Evolutionary conservation across 2,329 filamentous ascomycete species (phyloP).

Genomic region (Aspergillus fumigatus): DNA sequence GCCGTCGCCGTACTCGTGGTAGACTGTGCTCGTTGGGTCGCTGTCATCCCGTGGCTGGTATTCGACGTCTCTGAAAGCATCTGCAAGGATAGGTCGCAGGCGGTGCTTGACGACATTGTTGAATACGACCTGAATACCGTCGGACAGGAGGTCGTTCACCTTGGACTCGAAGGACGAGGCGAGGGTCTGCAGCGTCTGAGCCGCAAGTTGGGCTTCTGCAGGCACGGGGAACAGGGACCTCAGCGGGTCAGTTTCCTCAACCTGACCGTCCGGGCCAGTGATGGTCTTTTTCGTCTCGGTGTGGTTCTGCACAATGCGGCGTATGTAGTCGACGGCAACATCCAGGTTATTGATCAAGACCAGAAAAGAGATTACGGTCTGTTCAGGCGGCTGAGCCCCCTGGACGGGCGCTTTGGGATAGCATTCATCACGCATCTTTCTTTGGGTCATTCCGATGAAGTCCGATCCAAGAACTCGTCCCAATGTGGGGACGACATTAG

Average conservation of each 20-base stretch:
- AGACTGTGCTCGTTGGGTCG: conserved; percentile 33
- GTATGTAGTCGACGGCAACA: conserved; percentile 83
- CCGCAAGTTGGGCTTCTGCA: conserved; percentile 67
- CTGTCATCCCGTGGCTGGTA: conserved; percentile 64
- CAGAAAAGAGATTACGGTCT: conserved; percentile 82
- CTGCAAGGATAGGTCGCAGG: conserved; percentile 75
- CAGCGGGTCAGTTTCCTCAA: conserved; percentile 37
- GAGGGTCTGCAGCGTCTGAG: conserved; percentile 63
- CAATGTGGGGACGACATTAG: conserved; percentile 72
- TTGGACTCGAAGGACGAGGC: conserved; percentile 71
- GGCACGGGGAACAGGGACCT: conserved; percentile 73
- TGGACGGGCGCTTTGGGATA: conserved; percentile 78
- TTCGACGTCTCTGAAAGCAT: conserved; percentile 88
- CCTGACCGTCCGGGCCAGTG: conserved; percentile 12
- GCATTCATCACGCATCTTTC: conserved; percentile 94
- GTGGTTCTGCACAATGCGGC: conserved; percentile 72
- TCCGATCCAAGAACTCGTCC: conserved; percentile 78
- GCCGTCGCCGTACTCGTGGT: conserved; percentile 43
- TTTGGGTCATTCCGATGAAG: conserved; percentile 94
- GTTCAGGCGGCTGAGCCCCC: conserved; percentile 79
- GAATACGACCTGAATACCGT: conserved; percentile 81
- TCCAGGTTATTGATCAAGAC: conserved; percentile 95
- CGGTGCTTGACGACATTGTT: conserved; percentile 81
- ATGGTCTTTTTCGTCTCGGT: conserved; percentile 41
- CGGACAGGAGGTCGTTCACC: conserved; percentile 72